Percentiles rank a stretch among this genome's conserved stretches.
phyloP scores from a whole-genome alignment of 768 basidiomycete species.

The Tulasnella sp. region DNA sequence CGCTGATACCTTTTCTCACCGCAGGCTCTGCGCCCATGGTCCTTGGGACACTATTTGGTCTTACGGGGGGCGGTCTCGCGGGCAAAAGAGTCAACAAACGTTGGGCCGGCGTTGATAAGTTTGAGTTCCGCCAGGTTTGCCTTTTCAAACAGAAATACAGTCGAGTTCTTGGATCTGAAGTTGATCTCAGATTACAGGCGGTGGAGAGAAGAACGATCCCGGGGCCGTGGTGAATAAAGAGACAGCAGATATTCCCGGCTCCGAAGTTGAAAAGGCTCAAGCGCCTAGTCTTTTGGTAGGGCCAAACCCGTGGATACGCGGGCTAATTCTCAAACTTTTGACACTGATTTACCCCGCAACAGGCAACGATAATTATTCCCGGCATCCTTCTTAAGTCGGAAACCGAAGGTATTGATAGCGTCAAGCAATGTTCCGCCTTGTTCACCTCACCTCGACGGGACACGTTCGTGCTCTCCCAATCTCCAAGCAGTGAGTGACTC shows the following conservation, averaged over 20 bases:
- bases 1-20: slow-evolving; percentile 28
- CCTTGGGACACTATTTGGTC: slow-evolving; percentile 31
- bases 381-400: slow-evolving; percentile 30
- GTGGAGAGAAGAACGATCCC: slow-evolving; percentile 19
- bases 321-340: no score
- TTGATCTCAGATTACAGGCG: slow-evolving; percentile 25
- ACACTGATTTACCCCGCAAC: background rate
- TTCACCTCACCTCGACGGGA: slow-evolving; percentile 30
- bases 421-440: slow-evolving; percentile 19
- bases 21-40: slow-evolving; percentile 29
- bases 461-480: slow-evolving; percentile 27
- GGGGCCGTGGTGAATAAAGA: background rate
- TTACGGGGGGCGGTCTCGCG: slow-evolving; percentile 32
- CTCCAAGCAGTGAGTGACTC: slow-evolving; percentile 4
- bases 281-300: slow-evolving; percentile 17
- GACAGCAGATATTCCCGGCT: slow-evolving; percentile 14
- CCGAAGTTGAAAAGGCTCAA: background rate
- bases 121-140: slow-evolving; percentile 29
- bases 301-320: no score
- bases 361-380: slow-evolving; percentile 32
- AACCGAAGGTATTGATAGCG: slow-evolving; percentile 23
- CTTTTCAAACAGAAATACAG: no score
- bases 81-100: slow-evolving; percentile 28
- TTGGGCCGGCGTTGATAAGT: slow-evolving; percentile 32
- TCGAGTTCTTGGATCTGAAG: no score